Percentiles rank a stretch among this genome's conserved stretches.
Evolutionary conservation across 805 yeast species (phyloP).

Genomic region (Candida hispaniensis): DNA sequence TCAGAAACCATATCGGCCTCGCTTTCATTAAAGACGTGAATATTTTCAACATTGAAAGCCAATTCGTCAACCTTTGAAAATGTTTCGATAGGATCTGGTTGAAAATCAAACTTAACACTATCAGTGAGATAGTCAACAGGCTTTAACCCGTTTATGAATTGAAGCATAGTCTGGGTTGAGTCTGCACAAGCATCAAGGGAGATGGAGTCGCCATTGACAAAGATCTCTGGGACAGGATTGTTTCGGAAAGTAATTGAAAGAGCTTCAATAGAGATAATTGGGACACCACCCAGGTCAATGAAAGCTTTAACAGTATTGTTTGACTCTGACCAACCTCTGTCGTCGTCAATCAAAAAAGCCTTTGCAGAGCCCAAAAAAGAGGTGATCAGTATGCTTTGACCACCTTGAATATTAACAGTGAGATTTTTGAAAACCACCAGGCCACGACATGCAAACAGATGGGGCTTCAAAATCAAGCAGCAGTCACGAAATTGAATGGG

Average conservation of each 20-base stretch:
- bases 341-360: conserved; percentile 8
- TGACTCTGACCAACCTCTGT: background rate
- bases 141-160: conserved; percentile 59
- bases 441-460: too few relatives aligned
- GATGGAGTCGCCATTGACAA: conserved; percentile 17
- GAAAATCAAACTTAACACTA: conserved; percentile 34
- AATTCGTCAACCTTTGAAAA: conserved; percentile 35
- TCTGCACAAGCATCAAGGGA: conserved; percentile 54
- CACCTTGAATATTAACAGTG: conserved; percentile 1
- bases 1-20: conserved; percentile 27
- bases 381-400: conserved; percentile 3
- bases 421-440: conserved; percentile 9
- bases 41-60: conserved; percentile 24
- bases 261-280: too few relatives aligned
- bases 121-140: conserved; percentile 49
- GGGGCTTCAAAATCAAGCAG: too few relatives aligned
- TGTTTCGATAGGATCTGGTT: conserved; percentile 33
- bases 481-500: too few relatives aligned
- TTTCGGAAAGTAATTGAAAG: too few relatives aligned
- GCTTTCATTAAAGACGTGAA: conserved; percentile 28
- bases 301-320: background rate
- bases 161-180: conserved; percentile 62
- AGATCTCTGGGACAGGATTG: too few relatives aligned
- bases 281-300: conserved; percentile 11
- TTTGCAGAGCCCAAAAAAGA: conserved; percentile 5